Conservation (phyloP, 352 stramenopile species). For the Nothophytophthora sp. region DNA sequence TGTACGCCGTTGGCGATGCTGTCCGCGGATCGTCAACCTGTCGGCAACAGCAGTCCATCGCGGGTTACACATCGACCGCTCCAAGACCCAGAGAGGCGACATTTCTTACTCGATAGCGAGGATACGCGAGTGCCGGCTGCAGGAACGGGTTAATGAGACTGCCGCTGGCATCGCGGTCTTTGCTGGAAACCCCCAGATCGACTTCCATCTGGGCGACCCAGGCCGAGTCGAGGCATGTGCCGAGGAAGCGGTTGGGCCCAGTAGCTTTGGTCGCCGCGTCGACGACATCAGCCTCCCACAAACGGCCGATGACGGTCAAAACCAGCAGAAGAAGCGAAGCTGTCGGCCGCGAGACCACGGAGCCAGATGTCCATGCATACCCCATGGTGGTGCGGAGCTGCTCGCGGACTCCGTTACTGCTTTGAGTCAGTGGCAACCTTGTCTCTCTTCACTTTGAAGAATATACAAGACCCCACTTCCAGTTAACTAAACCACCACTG, state of each 20-base stretch:
- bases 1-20: not conserved
- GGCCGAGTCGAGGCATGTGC: conserved; percentile 35
- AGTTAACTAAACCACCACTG: too few species aligned
- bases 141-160: conserved; percentile 44
- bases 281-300: not conserved
- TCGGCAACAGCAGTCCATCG: not conserved
- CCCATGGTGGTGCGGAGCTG: too few species aligned
- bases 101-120: conserved; percentile 25
- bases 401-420: too few species aligned
- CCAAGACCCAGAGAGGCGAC: too few species aligned
- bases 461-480: too few species aligned
- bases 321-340: conserved; percentile 3
- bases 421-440: too few species aligned
- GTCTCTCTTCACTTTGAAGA: too few species aligned
- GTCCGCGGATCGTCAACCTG: conserved; percentile 26
- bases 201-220: conserved; percentile 39
- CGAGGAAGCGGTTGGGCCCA: conserved; percentile 44
- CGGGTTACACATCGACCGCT: not conserved
- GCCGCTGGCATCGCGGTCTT: conserved; percentile 22
- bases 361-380: too few species aligned
- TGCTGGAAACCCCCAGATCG: conserved; percentile 13
- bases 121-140: conserved; percentile 28
- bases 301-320: not conserved
- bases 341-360: not conserved
- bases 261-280: conserved; percentile 6